Evolutionary conservation across 176 grass and related monocot genomes (phyloP).

Genomic region (Avena eriantha): DNA sequence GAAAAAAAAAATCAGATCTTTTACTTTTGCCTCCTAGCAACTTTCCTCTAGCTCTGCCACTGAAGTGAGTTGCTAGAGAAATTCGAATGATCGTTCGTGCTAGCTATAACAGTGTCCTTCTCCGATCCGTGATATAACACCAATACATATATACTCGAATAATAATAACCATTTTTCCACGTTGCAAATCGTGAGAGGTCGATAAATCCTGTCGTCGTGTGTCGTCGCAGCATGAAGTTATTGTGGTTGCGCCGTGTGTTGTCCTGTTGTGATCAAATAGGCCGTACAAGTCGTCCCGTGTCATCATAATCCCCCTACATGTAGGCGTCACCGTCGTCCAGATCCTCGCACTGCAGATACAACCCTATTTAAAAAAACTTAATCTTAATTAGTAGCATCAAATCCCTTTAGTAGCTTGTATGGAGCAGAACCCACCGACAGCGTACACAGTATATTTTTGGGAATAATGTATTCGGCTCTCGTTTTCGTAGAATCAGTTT

Average conservation of each 20-base stretch:
- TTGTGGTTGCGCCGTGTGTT: background rate
- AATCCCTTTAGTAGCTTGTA: background rate
- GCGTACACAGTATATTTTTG: too few relatives aligned
- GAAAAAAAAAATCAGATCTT: too few relatives aligned
- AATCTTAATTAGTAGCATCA: background rate
- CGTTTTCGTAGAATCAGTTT: too few relatives aligned
- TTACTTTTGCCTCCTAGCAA: too few relatives aligned
- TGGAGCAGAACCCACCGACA: background rate
- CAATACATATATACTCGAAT: background rate
- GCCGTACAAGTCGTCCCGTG: conserved; percentile 5
- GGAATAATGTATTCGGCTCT: too few relatives aligned
- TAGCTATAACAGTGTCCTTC: background rate
- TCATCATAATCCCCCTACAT: background rate
- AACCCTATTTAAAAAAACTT: background rate
- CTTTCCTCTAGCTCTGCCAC: too few relatives aligned
- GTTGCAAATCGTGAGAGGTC: background rate
- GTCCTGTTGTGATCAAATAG: conserved; percentile 13
- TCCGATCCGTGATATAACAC: background rate
- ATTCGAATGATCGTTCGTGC: background rate
- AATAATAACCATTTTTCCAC: background rate
- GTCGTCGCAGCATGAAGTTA: background rate
- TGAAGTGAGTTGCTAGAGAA: too few relatives aligned
- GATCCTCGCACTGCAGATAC: conserved; percentile 11
- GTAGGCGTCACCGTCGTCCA: background rate
- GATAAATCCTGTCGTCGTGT: background rate